These are phyloP conservation scores for Leptodermis oblonga DNA, from an alignment of 257 asterid species.

Conservation along the genomic window DNA sequence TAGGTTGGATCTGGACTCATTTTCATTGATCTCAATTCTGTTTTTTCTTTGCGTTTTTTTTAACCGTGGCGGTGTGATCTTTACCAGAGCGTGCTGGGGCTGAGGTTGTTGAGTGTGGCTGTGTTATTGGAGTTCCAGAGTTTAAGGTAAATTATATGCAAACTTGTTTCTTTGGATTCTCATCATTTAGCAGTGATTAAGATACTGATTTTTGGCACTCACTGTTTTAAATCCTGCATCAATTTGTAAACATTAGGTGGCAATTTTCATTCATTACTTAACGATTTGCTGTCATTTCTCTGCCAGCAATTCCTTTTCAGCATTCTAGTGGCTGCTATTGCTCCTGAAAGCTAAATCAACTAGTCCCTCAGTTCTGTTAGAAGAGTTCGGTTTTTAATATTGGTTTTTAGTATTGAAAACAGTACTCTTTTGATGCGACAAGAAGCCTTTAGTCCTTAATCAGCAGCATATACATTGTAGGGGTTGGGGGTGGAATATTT, in stretches of 20 bases:
- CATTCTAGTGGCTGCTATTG: not conserved
- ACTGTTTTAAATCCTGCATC: not conserved
- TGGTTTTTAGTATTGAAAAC: too few species aligned
- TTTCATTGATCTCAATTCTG: not conserved
- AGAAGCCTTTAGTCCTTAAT: too few species aligned
- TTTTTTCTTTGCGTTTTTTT: not conserved
- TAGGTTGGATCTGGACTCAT: conserved; percentile 39
- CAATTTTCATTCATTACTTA: not conserved
- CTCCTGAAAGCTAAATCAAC: not conserved
- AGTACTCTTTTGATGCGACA: too few species aligned
- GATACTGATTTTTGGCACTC: not conserved
- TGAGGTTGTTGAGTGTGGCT: conserved; percentile 73
- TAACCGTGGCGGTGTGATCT: conserved; percentile 6
- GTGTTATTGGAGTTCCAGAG: conserved; percentile 75
- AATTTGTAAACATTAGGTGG: not conserved
- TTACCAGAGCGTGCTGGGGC: conserved; percentile 60
- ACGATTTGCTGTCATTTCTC: not conserved
- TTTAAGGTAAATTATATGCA: conserved; percentile 44
- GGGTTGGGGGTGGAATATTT: not conserved
- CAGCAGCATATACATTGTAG: not conserved
- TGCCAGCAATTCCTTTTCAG: not conserved
- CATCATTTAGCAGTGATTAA: not conserved
- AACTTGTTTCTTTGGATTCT: not conserved
- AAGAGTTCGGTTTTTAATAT: not conserved
- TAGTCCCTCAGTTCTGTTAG: not conserved